Base-by-base conservation (phyloP, 345 rosid species). In the Pseudoturritis turrita region DNA sequence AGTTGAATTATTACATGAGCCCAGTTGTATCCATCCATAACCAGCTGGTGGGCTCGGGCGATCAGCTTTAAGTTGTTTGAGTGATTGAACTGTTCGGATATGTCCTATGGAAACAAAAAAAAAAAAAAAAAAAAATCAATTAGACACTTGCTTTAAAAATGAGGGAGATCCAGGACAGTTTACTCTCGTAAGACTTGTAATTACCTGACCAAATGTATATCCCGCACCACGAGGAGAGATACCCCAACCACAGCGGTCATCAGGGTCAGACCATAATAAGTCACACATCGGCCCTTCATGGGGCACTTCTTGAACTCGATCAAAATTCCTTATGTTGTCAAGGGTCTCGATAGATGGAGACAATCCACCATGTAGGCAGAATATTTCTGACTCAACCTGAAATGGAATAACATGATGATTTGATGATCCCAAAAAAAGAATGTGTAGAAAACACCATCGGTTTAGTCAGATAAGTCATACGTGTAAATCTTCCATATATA, bases 251-350 rank as follows among this genome's bases (percentile, higher is more conserved):
- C 97, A 90, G 2, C 97, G 85, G 75, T 93, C 98, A 72, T 93
- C 98, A 2, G 98, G 98, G 56, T 90, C 98, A 40, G 97, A 90
- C 98, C 98, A 93, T 72, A 93, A 77, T n/a, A 93, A 92, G 80
- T 93, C 98, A 72, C 98, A 93, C 97, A 93, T 90, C 25, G 98
- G 97, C 70, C 98, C 98, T 78, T 93, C 98, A 59, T 93, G 98
- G 31, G 98, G 98, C 73, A 93, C 97, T 82, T 93, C 97, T 83
- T 89, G 97, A 77, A 88, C 92, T 26, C 98, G 88, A 62, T 93
- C 97, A 76, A 93, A 90, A 70, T 88, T 90, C 13, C 98, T 88
- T 43, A 93, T 90, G 75, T 89, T 88, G 78, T 90, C 97, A 35
- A 93, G 90, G 55, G 97, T 90, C 77, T 90, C 97, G 61, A 93